Percentiles rank a stretch among this genome's conserved stretches.
Conservation (phyloP, 116 monocot species). For the Papilionanthe hybrid region DNA sequence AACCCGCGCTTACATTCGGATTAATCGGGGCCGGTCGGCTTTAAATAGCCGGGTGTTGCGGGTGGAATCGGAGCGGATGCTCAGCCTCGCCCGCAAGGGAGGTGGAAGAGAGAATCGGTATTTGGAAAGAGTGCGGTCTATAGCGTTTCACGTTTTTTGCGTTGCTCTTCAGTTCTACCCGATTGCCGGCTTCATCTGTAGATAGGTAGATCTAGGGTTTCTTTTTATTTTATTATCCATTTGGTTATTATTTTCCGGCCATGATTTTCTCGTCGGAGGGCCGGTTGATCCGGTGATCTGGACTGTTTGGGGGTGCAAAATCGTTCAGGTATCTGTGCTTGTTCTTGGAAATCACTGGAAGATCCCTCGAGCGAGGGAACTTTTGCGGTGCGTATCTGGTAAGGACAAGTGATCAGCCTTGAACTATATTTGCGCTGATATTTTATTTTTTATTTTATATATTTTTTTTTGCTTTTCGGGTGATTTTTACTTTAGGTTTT, state of each 20-base stretch:
- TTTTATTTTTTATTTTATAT: neutral
- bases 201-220: conserved; percentile 10
- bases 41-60: neutral
- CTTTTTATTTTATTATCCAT: neutral
- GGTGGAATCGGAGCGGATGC: neutral
- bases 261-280: neutral
- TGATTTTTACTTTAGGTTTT: neutral
- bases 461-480: neutral
- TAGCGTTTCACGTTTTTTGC: neutral
- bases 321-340: neutral
- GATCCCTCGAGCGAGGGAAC: conserved; percentile 2
- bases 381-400: neutral
- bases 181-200: neutral
- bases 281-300: neutral
- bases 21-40: neutral
- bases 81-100: neutral
- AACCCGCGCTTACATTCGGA: neutral
- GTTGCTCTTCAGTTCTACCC: neutral
- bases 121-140: neutral
- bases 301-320: neutral
- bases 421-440: neutral
- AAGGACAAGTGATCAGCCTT: neutral
- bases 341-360: neutral
- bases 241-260: neutral
- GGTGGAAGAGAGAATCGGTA: neutral